Evolutionary conservation across 805 yeast genomes (phyloP), one percentile per base, ranked within the genome.

Genomic region (Candida montana): DNA sequence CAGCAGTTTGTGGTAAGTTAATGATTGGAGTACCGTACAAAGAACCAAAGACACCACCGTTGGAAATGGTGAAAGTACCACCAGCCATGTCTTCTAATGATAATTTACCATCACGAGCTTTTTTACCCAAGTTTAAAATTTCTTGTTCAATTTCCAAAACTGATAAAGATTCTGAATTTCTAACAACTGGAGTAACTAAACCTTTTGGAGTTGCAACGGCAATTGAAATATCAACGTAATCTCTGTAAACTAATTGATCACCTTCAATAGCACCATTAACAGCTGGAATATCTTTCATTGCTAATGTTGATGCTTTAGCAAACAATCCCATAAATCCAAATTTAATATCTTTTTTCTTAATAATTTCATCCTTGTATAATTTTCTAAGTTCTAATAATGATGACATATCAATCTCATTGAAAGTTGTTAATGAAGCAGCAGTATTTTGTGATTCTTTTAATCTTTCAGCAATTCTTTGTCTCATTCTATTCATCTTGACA

Each of bases 171-270:
- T 93, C 99, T 40, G 95, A 96, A 64, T 93, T 93, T 76, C 99
- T 87, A 42, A 93, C 88, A 51, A 93, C 90, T 48, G 99, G 99
- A 34, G 99, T 93, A 35, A 93, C 99, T 57, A 93, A 78, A 62
- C 99, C 99, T 77, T 93, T 93, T 64, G 99, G 98, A 52, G 99
- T 93, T 49, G 99, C 97, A 44, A 93, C 99, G 27, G 99, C 99
- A 59, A 93, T 73, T 31, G 96, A 87, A 52, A 93, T 83, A 66
- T 93, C 99, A 54, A 86, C 86, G 73, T 86, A 93, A 69, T 93
- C 99, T 71, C 96, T 84, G 76, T 79, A 93, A 32, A 93, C 95
- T 69, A 93, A 81, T 52, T 95, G 91, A 66, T 87, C 91, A 57
- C 83, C 87, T 65, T 89, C 97, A 60, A 93, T 93, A 54, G 95